Percentiles rank a stretch among this genome's conserved stretches.
phyloP scores from a whole-genome alignment of 768 basidiomycete genomes.

The Naematelia aurantialba region DNA sequence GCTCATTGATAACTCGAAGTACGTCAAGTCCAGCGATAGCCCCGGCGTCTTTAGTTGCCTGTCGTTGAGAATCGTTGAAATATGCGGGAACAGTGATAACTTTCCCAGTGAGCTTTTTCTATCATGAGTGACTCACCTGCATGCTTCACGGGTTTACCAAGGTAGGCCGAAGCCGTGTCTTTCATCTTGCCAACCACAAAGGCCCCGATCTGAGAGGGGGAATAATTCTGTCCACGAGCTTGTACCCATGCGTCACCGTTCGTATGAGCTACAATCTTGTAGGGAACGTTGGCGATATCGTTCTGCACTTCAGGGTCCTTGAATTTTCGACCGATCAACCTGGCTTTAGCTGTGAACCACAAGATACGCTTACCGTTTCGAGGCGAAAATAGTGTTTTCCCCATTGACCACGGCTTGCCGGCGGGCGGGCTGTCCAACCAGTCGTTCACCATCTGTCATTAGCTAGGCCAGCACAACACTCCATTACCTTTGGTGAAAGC shows the following conservation, averaged over 20 bases:
- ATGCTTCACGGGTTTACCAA: constrained; percentile 91
- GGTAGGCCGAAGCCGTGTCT: constrained; percentile 87
- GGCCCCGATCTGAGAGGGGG: constrained; percentile 54
- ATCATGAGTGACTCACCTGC: constrained; percentile 50
- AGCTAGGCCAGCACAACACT: too few relatives aligned
- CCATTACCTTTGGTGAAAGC: constrained; percentile 88
- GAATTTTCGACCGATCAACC: constrained; percentile 81
- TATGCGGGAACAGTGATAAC: constrained; percentile 97
- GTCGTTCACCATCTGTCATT: constrained; percentile 74
- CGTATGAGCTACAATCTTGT: constrained; percentile 60
- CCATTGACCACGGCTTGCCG: constrained; percentile 96
- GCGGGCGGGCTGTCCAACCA: constrained; percentile 93
- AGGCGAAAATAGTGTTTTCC: constrained; percentile 82
- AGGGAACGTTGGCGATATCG: constrained; percentile 63
- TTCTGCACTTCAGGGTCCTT: constrained; percentile 88
- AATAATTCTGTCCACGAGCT: constrained; percentile 75
- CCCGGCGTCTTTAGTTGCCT: constrained; percentile 97
- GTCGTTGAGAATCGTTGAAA: constrained; percentile 99
- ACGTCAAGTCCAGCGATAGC: constrained; percentile 97
- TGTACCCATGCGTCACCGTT: constrained; percentile 65
- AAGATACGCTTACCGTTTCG: constrained; percentile 41
- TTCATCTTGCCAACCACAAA: constrained; percentile 69
- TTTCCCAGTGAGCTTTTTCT: constrained; percentile 7
- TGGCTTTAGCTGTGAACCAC: constrained; percentile 9
- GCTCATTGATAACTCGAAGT: constrained; percentile 97